Base-by-base conservation (phyloP, 257 asterid genomes). In the Orobanche coerulescens region DNA sequence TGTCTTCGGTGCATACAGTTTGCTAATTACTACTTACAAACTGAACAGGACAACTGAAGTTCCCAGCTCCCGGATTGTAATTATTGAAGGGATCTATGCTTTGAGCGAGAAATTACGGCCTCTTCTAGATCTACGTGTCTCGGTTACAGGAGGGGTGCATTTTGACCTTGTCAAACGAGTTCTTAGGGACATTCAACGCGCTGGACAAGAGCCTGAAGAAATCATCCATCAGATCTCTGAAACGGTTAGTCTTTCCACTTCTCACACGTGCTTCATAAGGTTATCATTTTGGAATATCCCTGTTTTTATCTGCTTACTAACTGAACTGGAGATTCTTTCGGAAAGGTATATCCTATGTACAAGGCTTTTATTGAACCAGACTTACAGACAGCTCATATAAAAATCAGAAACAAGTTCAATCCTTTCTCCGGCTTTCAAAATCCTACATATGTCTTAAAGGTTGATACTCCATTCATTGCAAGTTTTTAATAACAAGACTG, bases 71-170 rank as follows among this genome's bases (percentile, higher is more conserved):
- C 80, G 95, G 53, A 75, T 93, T n/a, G 85, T 93, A 28, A 71
- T 93, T 5, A 78, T 93, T 11, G 99, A 93, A 83, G 99, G 99
- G 62, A 93, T 93, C 67, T 93, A 89, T 76, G 99, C 99, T 42
- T 76, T 93, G 84, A 86, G 99, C 26, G 96, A 86, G 46, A 89
- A 84, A 65, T 71, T 93, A 64, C 75, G 97, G 56, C 99, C 96
- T 67, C 62, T 81, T 43, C 70, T 93, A 57, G 99, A 93, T 69
- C 96, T 93, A 39, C 97, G 97, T 68, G 99, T 89, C 37, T 93
- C 96, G 71, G 97, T 93, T 63, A 93, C 99, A n/a, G 99, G 97
- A 57, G 99, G 99, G 56, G 97, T 93, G 76, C 99, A 93, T 73
- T 83, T 93, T 79, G 99, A 93, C 71, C 93, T 93, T 15, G 97